Conservation (phyloP, 1,284 basidiomycete genomes). For the Quambalaria eucalypti region DNA sequence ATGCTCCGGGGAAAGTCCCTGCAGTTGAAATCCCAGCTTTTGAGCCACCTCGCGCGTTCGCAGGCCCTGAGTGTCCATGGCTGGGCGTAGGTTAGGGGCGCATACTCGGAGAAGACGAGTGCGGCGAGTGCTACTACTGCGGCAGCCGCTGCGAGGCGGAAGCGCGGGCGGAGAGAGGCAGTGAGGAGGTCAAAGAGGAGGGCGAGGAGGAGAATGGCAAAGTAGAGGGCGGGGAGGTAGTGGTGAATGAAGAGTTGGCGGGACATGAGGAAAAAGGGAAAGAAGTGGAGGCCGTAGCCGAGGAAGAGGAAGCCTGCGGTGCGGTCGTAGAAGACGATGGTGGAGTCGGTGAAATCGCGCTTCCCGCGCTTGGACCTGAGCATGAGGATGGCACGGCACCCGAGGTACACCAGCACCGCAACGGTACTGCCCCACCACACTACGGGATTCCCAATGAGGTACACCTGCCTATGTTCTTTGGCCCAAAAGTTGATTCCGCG, state of each 20-base stretch:
- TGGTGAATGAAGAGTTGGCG: conserved; percentile 88
- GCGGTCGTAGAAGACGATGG: conserved; percentile 81
- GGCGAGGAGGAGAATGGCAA: conserved; percentile 71
- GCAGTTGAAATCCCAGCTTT: conserved; percentile 94
- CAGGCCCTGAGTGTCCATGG: conserved; percentile 79
- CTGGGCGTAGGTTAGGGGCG: conserved; percentile 73
- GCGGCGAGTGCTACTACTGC: conserved; percentile 65
- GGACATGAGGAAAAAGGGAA: conserved; percentile 96
- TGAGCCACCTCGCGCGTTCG: conserved; percentile 69
- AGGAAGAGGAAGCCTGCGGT: conserved; percentile 86
- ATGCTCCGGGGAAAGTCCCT: conserved; percentile 45
- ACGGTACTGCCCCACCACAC: conserved; percentile 91
- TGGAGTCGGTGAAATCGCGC: conserved; percentile 78
- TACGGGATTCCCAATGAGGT: conserved; percentile 85
- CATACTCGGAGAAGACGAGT: conserved; percentile 70
- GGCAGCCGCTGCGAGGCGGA: conserved; percentile 69
- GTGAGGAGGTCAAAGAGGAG: conserved; percentile 77
- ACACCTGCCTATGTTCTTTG: conserved; percentile 83
- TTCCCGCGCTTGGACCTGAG: conserved; percentile 82
- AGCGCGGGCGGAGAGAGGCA: conserved; percentile 63
- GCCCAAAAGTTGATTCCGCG: conserved; percentile 97
- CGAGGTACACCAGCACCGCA: conserved; percentile 74
- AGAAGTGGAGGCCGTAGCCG: conserved; percentile 90
- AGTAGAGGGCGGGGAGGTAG: conserved; percentile 93
- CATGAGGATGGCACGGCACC: conserved; percentile 82